Base-by-base conservation (phyloP, 225 moss, liverwort and hornwort species). In the Bryoerythrophyllum caledonicum region DNA sequence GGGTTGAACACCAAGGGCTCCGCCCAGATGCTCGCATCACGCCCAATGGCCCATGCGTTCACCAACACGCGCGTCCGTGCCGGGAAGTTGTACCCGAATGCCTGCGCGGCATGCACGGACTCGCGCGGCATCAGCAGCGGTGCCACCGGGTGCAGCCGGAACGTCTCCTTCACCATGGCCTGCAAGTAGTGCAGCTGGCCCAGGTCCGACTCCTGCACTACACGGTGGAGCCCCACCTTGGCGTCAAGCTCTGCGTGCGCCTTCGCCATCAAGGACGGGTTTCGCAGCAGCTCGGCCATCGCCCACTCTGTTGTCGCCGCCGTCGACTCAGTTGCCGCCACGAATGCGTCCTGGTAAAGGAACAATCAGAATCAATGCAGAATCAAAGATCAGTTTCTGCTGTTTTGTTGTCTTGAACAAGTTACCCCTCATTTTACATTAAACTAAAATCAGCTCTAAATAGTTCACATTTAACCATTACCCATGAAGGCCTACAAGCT, bases 71-170 rank as follows among this genome's bases (percentile, higher is more conserved):
- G 85, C 37, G 82, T 85, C 64, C 56, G 28, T 2, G 81, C 75
- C 1, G 78, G 78, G 72, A 85, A 58, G 75, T 78, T 10, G 77
- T 80, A 86, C 6, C 83, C 83, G 26, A 77, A 80, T 2, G 80
- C 77, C n/a, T 53, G 71, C 1, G 71, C 35, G 2, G 82, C n/a
- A 12, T 52, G 48, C 13, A 46, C 16, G 0, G 77, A 80, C 27
- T 80, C 83, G 0, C 78, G 86, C 6, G 91, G 94, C 53, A 82
- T 0, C 3, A 83, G 70, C 3, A 90, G 57, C 0, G 81, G 83
- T 3, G 80, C 74, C 1, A 74, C 74, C 6, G 80, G 83, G 63
- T 78, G 86, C 35, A 78, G 68, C 4, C 83, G 80, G 67, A 86
- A 83, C 1, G 62, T 9, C 23, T 86, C 86, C 25, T 83, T 86